These are phyloP conservation scores for Wickerhamiella spandovensis DNA, from an alignment of 805 yeast genomes.

Conservation along the genomic window DNA sequence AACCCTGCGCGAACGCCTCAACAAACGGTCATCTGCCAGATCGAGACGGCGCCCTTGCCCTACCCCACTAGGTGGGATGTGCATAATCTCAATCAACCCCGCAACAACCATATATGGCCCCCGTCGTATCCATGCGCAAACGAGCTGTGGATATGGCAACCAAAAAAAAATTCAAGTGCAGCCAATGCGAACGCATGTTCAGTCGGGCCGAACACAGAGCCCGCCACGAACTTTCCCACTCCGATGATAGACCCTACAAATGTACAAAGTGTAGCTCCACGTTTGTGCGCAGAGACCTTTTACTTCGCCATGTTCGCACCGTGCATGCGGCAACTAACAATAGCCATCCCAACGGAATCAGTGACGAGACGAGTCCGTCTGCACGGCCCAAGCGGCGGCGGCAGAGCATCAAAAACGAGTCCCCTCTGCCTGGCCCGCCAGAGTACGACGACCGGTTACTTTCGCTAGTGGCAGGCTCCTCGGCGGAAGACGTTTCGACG, in stretches of 20 bases:
- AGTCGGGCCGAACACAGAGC: slow-evolving; percentile 69
- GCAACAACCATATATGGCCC: not conserved
- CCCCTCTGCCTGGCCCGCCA: not conserved
- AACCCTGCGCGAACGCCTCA: not conserved
- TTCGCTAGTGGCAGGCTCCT: not conserved
- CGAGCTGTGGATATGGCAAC: slow-evolving; percentile 17
- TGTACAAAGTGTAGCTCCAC: slow-evolving; percentile 57
- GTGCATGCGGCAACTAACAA: slow-evolving; percentile 34
- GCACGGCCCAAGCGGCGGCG: not conserved
- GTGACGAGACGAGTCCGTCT: not conserved
- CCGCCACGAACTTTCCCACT: slow-evolving; percentile 68
- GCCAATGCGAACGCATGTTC: slow-evolving; percentile 67
- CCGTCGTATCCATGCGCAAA: not conserved
- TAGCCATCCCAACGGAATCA: slow-evolving; percentile 1
- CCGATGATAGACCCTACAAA: slow-evolving; percentile 67
- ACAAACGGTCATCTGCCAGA: not conserved
- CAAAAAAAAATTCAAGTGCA: slow-evolving; percentile 59
- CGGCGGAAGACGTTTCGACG: slow-evolving; percentile 7
- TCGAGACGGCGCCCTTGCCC: not conserved
- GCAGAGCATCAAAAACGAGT: not conserved
- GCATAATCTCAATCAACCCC: not conserved
- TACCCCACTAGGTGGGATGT: not conserved
- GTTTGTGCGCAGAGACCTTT: slow-evolving; percentile 64
- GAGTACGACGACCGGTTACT: not conserved
- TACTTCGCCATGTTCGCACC: slow-evolving; percentile 66